Conservation (phyloP, 2,329 filamentous ascomycete genomes). For the Decorospora gaudefroyi region DNA sequence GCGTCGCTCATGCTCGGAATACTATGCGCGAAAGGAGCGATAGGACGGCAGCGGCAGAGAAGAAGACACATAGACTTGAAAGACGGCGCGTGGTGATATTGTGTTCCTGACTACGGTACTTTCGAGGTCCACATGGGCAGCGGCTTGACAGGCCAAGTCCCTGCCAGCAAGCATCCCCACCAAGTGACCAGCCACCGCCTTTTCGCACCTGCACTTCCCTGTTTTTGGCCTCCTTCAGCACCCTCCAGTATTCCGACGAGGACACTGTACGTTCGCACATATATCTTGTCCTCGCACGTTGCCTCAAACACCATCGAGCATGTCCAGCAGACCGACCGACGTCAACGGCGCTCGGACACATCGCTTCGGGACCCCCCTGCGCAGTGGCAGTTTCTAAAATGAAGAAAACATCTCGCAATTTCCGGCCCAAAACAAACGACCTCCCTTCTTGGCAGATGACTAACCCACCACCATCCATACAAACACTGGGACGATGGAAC, state of each 20-base stretch:
- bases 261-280: constrained; percentile 7
- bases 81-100: constrained; percentile 16
- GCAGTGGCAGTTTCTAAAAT: constrained; percentile 25
- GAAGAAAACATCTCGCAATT: constrained; percentile 25
- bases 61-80: constrained; percentile 2
- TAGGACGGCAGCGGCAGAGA: constrained; percentile 12
- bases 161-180: constrained; percentile 23
- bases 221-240: constrained; percentile 3
- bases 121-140: too few relatives aligned
- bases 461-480: too few relatives aligned
- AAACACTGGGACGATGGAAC: constrained; percentile 1
- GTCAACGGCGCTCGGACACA: constrained; percentile 22
- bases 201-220: constrained; percentile 6
- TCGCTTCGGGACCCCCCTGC: constrained; percentile 11
- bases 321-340: constrained; percentile 14
- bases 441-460: constrained; percentile 23
- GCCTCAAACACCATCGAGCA: constrained; percentile 1
- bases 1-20: constrained; percentile 29
- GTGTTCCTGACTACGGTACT: constrained; percentile 17
- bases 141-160: too few relatives aligned
- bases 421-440: constrained; percentile 29
- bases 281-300: neutral
- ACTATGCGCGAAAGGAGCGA: constrained; percentile 2
- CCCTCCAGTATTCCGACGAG: constrained; percentile 11
- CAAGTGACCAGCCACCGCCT: constrained; percentile 19